Base-by-base conservation (phyloP, 2,329 filamentous ascomycete genomes). In the Coniella vitis region DNA sequence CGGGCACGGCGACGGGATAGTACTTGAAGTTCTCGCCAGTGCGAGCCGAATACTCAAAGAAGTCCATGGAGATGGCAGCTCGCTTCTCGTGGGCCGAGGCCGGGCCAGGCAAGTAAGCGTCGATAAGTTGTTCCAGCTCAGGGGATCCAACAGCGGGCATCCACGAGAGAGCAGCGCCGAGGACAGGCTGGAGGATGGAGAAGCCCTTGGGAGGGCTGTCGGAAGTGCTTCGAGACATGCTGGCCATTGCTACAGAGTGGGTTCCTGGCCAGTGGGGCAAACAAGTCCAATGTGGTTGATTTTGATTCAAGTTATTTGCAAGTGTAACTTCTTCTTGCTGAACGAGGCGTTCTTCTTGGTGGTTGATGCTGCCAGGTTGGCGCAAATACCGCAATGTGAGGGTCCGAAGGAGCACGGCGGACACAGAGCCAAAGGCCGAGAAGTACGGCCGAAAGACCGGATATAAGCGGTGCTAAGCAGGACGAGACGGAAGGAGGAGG, bases 1-100 rank as follows among this genome's bases (percentile, higher is more conserved):
- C 62, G 19, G 64, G 57, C 44, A 54, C 45, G 41, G 7, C 17
- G 21, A 45, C 43, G 44, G 73, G 65, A 60, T 82, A 83, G 61
- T 81, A 82, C 65, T 80, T 83, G 68, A 76, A 79, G 21, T 70
- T 69, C 58, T 81, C 72, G 19, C 78, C 78, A 2, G 78, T 82
- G 49, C 67, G 59, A 45, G 72, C 69, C 37, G 70, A 63, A 63
- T 74, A 69, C 57, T 77, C 69, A 54, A 77, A 75, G 65, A 83
- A 83, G 61, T 83, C 77, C 59, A 82, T 69, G 38, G 78, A 73
- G 49, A 83, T 67, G 40, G 69, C 63, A 44, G 76, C 73, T 25
- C 78, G 72, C 72, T 83, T 83, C 57, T 82, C 77, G 58, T 73
- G 67, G 57, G 78, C 73, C 21, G 75, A 68, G 44, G 67, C 70